Evolutionary conservation across 2,329 filamentous ascomycete genomes (phyloP).

Genomic region (Aspergillus aculeatinus): DNA sequence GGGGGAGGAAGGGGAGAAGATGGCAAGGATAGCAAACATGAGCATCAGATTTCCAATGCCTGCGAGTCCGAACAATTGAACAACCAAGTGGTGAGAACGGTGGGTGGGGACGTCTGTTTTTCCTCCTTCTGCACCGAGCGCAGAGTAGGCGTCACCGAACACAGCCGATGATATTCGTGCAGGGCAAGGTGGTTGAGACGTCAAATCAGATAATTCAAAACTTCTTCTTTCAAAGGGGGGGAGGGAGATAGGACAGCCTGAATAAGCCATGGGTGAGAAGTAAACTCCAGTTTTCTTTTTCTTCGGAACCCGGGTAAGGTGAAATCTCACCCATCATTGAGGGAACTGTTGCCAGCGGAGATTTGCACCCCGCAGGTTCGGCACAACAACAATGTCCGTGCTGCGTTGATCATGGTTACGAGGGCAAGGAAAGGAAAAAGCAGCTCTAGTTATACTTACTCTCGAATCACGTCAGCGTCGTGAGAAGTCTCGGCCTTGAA

Average conservation of each 20-base stretch:
- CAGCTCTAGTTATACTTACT: slow-evolving; percentile 80
- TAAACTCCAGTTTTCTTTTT: slow-evolving; percentile 38
- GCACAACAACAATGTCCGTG: slow-evolving; percentile 38
- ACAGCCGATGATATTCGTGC: slow-evolving; percentile 30
- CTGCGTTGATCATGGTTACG: slow-evolving; percentile 46
- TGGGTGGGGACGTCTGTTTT: slow-evolving; percentile 25
- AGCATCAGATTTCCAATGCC: slow-evolving; percentile 39
- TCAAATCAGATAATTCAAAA: slow-evolving; percentile 22
- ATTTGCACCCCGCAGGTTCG: slow-evolving; percentile 35
- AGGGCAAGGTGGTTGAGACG: slow-evolving; percentile 27
- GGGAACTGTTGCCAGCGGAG: slow-evolving; percentile 42
- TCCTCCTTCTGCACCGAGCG: slow-evolving; percentile 34
- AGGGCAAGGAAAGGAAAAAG: slow-evolving; percentile 60
- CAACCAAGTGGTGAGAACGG: slow-evolving; percentile 34
- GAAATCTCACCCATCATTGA: slow-evolving; percentile 66
- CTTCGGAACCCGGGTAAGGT: slow-evolving; percentile 46
- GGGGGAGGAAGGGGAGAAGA: slow-evolving; percentile 35
- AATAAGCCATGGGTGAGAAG: slow-evolving; percentile 53
- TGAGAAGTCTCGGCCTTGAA: slow-evolving; percentile 99
- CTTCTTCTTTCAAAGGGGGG: slow-evolving; percentile 36
- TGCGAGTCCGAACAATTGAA: slow-evolving; percentile 41
- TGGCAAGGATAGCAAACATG: slow-evolving; percentile 50
- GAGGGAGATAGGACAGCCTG: slow-evolving; percentile 51
- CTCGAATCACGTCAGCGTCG: slow-evolving; percentile 91
- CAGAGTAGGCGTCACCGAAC: slow-evolving; percentile 34